Evolutionary conservation across 352 stramenopile genomes (phyloP).

Genomic region (Phytophthora kernoviae): DNA sequence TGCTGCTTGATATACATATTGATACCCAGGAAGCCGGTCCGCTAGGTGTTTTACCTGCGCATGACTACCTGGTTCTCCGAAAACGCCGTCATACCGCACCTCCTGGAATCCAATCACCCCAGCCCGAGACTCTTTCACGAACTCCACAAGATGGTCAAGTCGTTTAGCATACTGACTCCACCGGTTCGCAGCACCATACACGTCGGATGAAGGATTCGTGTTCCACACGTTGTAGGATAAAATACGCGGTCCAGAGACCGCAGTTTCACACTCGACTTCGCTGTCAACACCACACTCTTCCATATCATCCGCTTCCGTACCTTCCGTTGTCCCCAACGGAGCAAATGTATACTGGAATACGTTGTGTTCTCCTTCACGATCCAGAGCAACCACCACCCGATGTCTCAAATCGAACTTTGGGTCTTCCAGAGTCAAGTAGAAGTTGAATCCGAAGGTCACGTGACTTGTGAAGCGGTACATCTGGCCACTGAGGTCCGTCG

Average conservation of each 20-base stretch:
- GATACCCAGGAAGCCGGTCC: constrained; percentile 62
- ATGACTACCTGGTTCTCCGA: constrained; percentile 63
- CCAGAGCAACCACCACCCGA: constrained; percentile 64
- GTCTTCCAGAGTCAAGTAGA: constrained; percentile 73
- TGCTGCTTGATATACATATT: constrained; percentile 87
- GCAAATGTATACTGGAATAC: constrained; percentile 75
- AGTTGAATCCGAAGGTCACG: constrained; percentile 75
- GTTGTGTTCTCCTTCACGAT: constrained; percentile 74
- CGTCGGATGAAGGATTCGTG: constrained; percentile 78
- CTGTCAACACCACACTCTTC: constrained; percentile 17
- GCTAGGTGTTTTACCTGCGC: constrained; percentile 82
- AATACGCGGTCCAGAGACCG: constrained; percentile 50
- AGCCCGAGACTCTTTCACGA: constrained; percentile 55
- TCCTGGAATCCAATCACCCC: constrained; percentile 89
- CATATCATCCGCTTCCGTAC: constrained; percentile 12
- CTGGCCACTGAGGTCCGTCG: constrained; percentile 32
- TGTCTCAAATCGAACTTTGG: constrained; percentile 55
- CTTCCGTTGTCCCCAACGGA: constrained; percentile 21
- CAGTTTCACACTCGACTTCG: constrained; percentile 18
- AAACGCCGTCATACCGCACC: constrained; percentile 83
- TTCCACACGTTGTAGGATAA: constrained; percentile 92
- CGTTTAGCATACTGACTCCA: constrained; percentile 81
- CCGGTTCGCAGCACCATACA: constrained; percentile 59
- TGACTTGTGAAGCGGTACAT: constrained; percentile 60
- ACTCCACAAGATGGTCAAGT: constrained; percentile 68